phyloP scores from a whole-genome alignment of 352 stramenopile species.

The Thraustochytrium striatum region DNA sequence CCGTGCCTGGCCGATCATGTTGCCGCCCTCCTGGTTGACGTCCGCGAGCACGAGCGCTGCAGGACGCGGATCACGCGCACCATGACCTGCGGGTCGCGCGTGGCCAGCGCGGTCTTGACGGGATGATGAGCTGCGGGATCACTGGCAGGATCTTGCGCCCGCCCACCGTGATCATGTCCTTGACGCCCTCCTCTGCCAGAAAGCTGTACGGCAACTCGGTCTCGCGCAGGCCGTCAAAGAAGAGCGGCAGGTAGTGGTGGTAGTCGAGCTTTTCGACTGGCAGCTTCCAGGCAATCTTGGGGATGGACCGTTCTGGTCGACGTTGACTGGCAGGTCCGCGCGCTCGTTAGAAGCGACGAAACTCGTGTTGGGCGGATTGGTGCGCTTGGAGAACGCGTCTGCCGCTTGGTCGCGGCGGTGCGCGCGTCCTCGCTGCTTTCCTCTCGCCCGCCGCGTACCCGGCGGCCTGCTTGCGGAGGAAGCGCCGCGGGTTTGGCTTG shows the following conservation, averaged over 20 bases:
- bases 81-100: conserved; percentile 83
- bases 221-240: conserved; percentile 94
- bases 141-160: conserved; percentile 90
- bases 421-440: not conserved
- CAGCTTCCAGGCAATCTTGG: conserved; percentile 92
- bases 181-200: conserved; percentile 88
- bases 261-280: conserved; percentile 80
- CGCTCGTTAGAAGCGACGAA: conserved; percentile 66
- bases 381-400: conserved; percentile 77
- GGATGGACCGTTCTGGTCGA: conserved; percentile 91
- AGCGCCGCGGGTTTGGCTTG: not conserved
- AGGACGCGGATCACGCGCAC: conserved; percentile 92
- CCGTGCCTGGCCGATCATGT: conserved; percentile 65
- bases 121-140: conserved; percentile 95
- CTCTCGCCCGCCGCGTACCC: not conserved
- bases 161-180: conserved; percentile 93
- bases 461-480: conserved; percentile 26
- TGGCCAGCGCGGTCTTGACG: conserved; percentile 91
- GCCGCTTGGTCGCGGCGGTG: not conserved
- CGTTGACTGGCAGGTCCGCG: conserved; percentile 90
- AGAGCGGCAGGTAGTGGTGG: conserved; percentile 96
- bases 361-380: conserved; percentile 86
- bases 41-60: conserved; percentile 54
- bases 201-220: conserved; percentile 93
- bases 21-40: conserved; percentile 53